Evolutionary conservation across 1,139 yeast genomes (phyloP).

Genomic region (Nakaseomyces bracarensis): DNA sequence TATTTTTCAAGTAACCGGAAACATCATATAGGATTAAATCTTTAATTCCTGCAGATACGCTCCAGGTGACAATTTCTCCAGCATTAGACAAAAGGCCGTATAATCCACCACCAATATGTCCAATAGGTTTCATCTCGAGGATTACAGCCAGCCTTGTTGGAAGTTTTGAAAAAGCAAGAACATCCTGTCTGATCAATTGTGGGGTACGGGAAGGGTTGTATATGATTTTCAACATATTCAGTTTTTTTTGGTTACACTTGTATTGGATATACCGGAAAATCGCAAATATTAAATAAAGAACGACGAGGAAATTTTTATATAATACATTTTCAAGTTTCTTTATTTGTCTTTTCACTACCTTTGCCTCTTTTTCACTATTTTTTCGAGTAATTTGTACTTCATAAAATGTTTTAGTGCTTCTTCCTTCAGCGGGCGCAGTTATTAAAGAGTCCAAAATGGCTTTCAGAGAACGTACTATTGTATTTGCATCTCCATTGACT

Average conservation of each 20-base stretch:
- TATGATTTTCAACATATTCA: constrained; percentile 54
- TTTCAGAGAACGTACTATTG: background rate
- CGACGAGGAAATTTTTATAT: constrained; percentile 42
- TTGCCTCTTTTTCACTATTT: constrained; percentile 6
- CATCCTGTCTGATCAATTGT: constrained; percentile 78
- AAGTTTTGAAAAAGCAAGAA: constrained; percentile 57
- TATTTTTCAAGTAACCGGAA: constrained; percentile 56
- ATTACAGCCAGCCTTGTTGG: constrained; percentile 74
- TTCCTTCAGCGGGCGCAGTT: background rate
- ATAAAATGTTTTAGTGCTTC: background rate
- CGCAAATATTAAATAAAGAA: constrained; percentile 49
- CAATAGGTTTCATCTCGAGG: constrained; percentile 59
- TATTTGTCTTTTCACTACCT: constrained; percentile 7
- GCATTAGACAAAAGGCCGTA: constrained; percentile 73
- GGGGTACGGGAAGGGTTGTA: constrained; percentile 83
- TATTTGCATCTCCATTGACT: background rate
- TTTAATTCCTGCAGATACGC: constrained; percentile 73
- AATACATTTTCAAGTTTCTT: constrained; percentile 22
- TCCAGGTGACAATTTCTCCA: constrained; percentile 80
- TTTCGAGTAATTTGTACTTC: constrained; percentile 2
- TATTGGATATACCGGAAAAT: constrained; percentile 46
- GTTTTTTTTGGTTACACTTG: constrained; percentile 45
- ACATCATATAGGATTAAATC: constrained; percentile 70
- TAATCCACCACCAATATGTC: constrained; percentile 80
- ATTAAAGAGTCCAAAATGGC: constrained; percentile 2